Evolutionary conservation across 805 yeast genomes (phyloP), one percentile per base, ranked within the genome.

Genomic region (Metschnikowia colocasiae): DNA sequence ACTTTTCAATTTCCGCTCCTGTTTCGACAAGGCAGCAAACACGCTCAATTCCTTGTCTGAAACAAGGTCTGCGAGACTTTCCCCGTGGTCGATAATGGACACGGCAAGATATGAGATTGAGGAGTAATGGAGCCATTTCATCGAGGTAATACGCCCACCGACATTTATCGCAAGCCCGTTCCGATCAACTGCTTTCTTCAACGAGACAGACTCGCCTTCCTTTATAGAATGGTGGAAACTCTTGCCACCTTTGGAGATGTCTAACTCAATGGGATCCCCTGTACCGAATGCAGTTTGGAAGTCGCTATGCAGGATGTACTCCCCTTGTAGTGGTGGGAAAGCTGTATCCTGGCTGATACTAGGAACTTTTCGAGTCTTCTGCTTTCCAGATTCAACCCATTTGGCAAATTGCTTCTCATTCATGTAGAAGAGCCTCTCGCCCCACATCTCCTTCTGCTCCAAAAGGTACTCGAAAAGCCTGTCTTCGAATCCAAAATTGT

Each of bases 121-220:
- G 12, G 52, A 46, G 22, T 49, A 52, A 16, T 67, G 70, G 5
- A 72, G 54, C 88, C 88, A 83, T 8, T 76, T 74, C 48, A 76
- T 57, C 18, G 79, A 75, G 0, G 85, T 75, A 0, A 81, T 65
- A 7, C 73, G 61, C 0, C 80, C 79, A 0, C 86, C 85, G 0
- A 73, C 65, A 53, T 79, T 78, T 15, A 76, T 41, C 2, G 78
- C 63, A 8, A 68, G 56, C 0, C 78, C 78, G 15, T 58, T 62
- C 25, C 77, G 63, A 32, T 44, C 50, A 22, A 45, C 30, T 5
- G 57, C 45, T 2, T 59, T 61, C 42, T 36, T 38, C 64, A 47
- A 10, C 10, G 31, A 13, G 29, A 18, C 10, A 3, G 36, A 35
- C 2, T 43, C 55, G 6, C 55, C 52, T 3, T 22, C 16, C 20